Conservation (phyloP, 1,284 basidiomycete genomes). For the Thelephora terrestris region DNA sequence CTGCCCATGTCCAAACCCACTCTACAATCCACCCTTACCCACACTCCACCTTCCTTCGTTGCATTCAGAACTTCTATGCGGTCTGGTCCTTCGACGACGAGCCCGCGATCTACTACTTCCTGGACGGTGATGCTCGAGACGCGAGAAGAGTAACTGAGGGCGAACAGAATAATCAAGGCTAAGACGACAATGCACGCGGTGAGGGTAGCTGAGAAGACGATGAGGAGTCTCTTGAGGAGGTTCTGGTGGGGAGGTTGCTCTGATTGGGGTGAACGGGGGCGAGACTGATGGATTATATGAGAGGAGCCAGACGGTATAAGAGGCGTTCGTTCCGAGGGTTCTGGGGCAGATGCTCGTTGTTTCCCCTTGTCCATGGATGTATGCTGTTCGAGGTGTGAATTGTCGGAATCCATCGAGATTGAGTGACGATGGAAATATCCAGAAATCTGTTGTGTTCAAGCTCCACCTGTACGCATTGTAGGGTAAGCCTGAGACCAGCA, state of each 20-base stretch:
- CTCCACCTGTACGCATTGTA: too few relatives aligned
- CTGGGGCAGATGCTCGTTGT: conserved; percentile 20
- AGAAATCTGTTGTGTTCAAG: too few relatives aligned
- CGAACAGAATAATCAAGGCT: conserved; percentile 36
- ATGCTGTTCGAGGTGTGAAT: too few relatives aligned
- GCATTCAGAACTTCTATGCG: conserved; percentile 50
- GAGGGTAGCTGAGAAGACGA: conserved; percentile 38
- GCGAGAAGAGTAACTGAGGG: conserved; percentile 53
- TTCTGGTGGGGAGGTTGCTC: conserved; percentile 19
- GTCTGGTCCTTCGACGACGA: conserved; percentile 51
- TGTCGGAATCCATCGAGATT: too few relatives aligned
- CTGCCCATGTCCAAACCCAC: conserved; percentile 57
- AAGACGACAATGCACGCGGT: conserved; percentile 32
- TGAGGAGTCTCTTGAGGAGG: conserved; percentile 32
- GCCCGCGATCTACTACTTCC: conserved; percentile 42
- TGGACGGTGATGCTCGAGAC: conserved; percentile 44
- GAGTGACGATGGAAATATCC: too few relatives aligned
- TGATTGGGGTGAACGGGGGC: conserved; percentile 10
- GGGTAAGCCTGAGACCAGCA: too few relatives aligned
- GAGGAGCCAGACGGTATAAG: conserved; percentile 24
- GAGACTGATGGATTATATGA: background rate
- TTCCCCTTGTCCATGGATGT: conserved; percentile 32
- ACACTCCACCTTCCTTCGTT: conserved; percentile 46
- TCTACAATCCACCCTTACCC: conserved; percentile 44
- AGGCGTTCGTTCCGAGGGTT: conserved; percentile 36